A percentile compares a stretch with the other conserved stretches of the same genome.
Conservation (phyloP, 306 rosid genomes). For the Mucuna pruriens region DNA sequence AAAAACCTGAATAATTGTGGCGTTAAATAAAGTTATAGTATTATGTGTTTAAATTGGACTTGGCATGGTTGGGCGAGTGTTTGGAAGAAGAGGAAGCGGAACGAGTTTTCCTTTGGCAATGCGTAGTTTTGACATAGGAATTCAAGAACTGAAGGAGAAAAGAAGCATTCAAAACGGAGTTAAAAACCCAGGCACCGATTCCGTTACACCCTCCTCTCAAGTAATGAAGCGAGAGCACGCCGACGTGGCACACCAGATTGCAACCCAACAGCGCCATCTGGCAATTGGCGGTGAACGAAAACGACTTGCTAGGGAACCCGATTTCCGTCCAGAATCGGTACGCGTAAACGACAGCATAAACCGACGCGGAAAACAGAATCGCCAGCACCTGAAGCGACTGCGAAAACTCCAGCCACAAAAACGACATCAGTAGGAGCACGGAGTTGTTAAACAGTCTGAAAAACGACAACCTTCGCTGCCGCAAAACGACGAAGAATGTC, state of each 20-base stretch:
- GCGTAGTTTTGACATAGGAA: slow-evolving; percentile 41
- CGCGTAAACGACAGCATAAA: slow-evolving; percentile 57
- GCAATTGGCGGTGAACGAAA: slow-evolving; percentile 47
- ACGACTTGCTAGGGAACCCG: slow-evolving; percentile 51
- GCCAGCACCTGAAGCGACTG: slow-evolving; percentile 76
- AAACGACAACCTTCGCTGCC: slow-evolving; percentile 53
- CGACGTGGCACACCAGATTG: slow-evolving; percentile 64
- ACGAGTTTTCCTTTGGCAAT: slow-evolving; percentile 12
- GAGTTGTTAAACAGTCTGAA: slow-evolving; percentile 61
- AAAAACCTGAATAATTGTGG: background rate
- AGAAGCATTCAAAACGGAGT: slow-evolving; percentile 56
- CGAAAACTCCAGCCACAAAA: slow-evolving; percentile 79
- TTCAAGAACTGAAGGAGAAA: slow-evolving; percentile 61
- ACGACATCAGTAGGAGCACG: slow-evolving; percentile 54
- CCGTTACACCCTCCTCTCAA: slow-evolving; percentile 85
- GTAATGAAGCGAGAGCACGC: slow-evolving; percentile 63
- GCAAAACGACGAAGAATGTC: slow-evolving; percentile 58
- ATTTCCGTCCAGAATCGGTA: slow-evolving; percentile 63
- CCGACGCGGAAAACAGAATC: slow-evolving; percentile 52
- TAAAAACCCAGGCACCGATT: slow-evolving; percentile 76
- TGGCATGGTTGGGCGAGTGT: background rate
- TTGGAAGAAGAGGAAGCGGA: background rate
- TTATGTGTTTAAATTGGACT: background rate
- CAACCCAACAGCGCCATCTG: slow-evolving; percentile 50
- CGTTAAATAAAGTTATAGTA: background rate